These are phyloP conservation scores for Eucalyptus fibrosa DNA, from an alignment of 345 rosid genomes.

Conservation along the genomic window DNA sequence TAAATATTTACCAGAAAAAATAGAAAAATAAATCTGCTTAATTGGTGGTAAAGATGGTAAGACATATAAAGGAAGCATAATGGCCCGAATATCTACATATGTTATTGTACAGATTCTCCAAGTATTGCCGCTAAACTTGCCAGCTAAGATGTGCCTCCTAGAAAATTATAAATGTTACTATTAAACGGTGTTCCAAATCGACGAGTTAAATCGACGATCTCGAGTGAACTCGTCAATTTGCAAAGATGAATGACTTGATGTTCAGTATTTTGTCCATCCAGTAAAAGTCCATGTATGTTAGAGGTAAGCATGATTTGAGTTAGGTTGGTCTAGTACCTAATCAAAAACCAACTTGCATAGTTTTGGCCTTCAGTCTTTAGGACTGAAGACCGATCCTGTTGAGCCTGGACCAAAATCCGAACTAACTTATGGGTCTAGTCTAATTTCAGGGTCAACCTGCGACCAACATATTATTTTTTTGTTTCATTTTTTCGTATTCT, in stretches of 20 bases:
- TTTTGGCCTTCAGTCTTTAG: no score
- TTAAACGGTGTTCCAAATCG: not conserved
- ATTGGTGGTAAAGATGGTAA: not conserved
- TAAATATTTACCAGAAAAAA: not conserved
- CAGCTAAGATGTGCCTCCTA: not conserved
- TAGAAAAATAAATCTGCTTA: not conserved
- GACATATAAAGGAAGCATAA: not conserved
- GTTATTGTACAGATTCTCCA: not conserved
- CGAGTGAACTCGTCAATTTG: not conserved
- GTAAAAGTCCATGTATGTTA: not conserved
- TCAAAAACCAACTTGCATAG: no score
- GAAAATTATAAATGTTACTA: not conserved
- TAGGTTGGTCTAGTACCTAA: no score
- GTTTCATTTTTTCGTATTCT: no score
- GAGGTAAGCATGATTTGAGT: no score
- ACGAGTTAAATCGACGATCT: not conserved
- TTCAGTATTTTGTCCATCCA: not conserved
- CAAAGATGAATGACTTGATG: not conserved
- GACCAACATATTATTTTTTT: no score
- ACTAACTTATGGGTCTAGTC: no score
- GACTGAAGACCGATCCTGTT: rapidly evolving
- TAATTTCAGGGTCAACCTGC: rapidly evolving
- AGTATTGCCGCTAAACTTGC: not conserved
- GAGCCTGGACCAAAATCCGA: rapidly evolving
- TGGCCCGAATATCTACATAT: not conserved